Percentiles rank a stretch among this genome's conserved stretches.
phyloP scores from a whole-genome alignment of 768 basidiomycete genomes.

The Crucibulum laeve region DNA sequence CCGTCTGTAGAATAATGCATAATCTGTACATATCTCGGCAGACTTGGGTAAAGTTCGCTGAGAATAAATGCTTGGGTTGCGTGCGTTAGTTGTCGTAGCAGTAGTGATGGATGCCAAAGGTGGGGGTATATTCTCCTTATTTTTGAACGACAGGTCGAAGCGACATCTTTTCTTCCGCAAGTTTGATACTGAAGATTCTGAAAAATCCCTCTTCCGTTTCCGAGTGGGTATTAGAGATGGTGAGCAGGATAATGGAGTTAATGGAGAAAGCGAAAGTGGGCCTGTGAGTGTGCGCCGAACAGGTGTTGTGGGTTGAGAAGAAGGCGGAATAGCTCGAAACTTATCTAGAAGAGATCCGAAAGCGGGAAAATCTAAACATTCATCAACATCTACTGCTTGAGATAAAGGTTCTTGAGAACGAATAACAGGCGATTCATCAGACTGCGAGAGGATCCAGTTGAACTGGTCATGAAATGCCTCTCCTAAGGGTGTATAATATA shows the following conservation, averaged over 20 bases:
- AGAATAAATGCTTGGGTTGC: constrained; percentile 15
- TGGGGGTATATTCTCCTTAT: neutral
- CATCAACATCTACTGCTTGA: too few relatives aligned
- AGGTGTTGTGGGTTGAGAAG: neutral
- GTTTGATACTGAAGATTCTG: neutral
- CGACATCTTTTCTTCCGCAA: neutral
- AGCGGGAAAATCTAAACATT: too few relatives aligned
- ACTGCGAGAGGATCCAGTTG: too few relatives aligned
- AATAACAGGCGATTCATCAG: too few relatives aligned
- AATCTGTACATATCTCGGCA: constrained; percentile 42
- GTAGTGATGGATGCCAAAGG: neutral
- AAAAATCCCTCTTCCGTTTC: neutral
- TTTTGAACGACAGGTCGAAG: too few relatives aligned
- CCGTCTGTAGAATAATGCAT: constrained; percentile 63
- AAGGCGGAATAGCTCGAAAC: neutral
- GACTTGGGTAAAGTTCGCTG: constrained; percentile 48
- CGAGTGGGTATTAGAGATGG: constrained; percentile 13
- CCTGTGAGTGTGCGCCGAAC: neutral
- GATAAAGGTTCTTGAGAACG: too few relatives aligned
- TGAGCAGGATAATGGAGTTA: constrained; percentile 22
- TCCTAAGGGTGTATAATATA: too few relatives aligned
- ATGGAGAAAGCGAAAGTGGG: constrained; percentile 16
- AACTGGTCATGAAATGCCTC: too few relatives aligned
- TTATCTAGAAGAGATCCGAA: too few relatives aligned
- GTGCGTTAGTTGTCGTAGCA: neutral